Conservation (phyloP, 73 alveolate genomes). For the Paramecium primaurelia region DNA sequence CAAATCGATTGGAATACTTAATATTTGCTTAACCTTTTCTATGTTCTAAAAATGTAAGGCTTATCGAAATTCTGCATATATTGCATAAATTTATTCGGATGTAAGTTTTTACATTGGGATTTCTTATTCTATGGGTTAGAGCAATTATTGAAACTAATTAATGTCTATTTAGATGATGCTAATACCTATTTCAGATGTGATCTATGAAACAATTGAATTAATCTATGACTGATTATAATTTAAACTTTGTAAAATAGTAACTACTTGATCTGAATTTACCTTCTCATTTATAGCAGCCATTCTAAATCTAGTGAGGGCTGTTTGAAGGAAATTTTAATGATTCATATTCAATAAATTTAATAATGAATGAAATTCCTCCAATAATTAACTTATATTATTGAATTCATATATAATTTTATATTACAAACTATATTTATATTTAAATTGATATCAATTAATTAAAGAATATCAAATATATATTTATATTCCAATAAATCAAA, state of each 20-base stretch:
- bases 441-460: neutral
- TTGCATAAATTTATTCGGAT: neutral
- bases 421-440: neutral
- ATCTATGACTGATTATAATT: neutral
- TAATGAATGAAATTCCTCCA: neutral
- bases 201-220: neutral
- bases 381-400: neutral
- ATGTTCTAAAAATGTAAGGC: neutral
- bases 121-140: constrained; percentile 2
- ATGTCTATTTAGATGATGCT: neutral
- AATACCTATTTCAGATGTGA: neutral
- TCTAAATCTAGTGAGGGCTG: neutral
- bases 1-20: neutral
- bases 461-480: neutral
- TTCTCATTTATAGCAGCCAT: neutral
- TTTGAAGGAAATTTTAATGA: neutral
- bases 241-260: neutral
- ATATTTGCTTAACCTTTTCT: neutral
- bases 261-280: neutral
- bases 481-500: neutral
- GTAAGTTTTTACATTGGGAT: neutral
- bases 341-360: neutral
- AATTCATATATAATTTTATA: neutral
- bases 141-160: neutral
- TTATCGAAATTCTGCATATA: neutral